Evolutionary conservation across 805 yeast species (phyloP).

Genomic region (Tetrapisispora pingtungensis): DNA sequence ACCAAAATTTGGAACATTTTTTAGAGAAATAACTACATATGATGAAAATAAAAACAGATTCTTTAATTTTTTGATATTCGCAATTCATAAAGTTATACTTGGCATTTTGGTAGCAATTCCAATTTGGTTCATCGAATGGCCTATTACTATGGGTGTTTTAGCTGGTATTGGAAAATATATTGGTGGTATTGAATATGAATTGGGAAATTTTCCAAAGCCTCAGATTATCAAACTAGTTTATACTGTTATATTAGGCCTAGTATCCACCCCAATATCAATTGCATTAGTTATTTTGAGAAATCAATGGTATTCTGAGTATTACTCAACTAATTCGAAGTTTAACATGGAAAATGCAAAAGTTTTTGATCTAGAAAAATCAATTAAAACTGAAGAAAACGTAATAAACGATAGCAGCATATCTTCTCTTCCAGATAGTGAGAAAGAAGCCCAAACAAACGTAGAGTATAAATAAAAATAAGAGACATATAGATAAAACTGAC

Average conservation of each 20-base stretch:
- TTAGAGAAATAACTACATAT: conserved; percentile 1
- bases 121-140: conserved; percentile 18
- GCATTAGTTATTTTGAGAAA: conserved; percentile 12
- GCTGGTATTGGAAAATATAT: conserved; percentile 13
- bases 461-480: too few relatives aligned
- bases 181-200: conserved; percentile 13
- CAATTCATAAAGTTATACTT: conserved; percentile 10
- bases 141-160: conserved; percentile 20
- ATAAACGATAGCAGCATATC: not conserved
- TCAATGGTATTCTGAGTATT: conserved; percentile 2
- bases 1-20: not conserved
- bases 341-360: not conserved
- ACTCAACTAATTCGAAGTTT: not conserved
- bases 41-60: conserved; percentile 8
- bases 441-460: not conserved
- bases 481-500: too few relatives aligned
- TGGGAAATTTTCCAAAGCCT: conserved; percentile 15
- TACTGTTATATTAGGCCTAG: conserved; percentile 12
- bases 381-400: not conserved
- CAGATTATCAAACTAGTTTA: conserved; percentile 16
- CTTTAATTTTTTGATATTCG: conserved; percentile 11
- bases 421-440: not conserved
- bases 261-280: conserved; percentile 14
- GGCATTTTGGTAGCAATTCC: conserved; percentile 9
- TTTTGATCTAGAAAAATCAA: not conserved